Base-by-base conservation (phyloP, 306 rosid species). In the Acacia acuminata region DNA sequence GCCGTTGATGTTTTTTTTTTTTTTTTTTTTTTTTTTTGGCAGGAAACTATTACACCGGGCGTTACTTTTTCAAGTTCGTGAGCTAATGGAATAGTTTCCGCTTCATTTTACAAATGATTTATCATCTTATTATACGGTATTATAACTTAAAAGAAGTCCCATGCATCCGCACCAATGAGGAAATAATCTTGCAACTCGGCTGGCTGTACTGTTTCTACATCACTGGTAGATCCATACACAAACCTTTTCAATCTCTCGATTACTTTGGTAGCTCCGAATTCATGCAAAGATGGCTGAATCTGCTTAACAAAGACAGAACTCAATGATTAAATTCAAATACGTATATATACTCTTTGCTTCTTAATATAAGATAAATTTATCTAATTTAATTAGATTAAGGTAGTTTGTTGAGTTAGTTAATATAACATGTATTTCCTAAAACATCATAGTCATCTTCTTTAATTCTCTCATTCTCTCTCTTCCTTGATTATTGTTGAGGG, bases 151-250 rank as follows among this genome's bases (percentile, higher is more conserved):
- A 45, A 80, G 47, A 50, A 81, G 38, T 68, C 79, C 91, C 84
- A 81, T 3, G 43, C 24, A 0, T 76, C 87, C 40, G 82, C 76
- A 7, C 76, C 75, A 75, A 82, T 73, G 32, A 77, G 85, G 40
- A 71, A 85, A 81, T 87, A 85, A 84, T 87, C 88, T 90, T 89
- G 87, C 75, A 77, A 74, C 13, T 34, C 85, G n/a, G 27, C 63
- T 22, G 32, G 5, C 10, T 84, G 81, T 64, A 58, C 78, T 30
- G 27, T 34, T 71, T 89, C 88, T 81, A 51, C 82, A 24, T 88
- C 91, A 38, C 93, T 76, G 24, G 30, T 6, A 1, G 91, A 92
- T 78, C 90, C 92, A 50, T 87, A 82, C 50, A 92, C 89, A 66
- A 90, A 77, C 42, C 63, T 83, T 56, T 84, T 85, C 79, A 92